Conservation (phyloP, 2,329 filamentous ascomycete species). For the Fusarium odoratissimum region DNA sequence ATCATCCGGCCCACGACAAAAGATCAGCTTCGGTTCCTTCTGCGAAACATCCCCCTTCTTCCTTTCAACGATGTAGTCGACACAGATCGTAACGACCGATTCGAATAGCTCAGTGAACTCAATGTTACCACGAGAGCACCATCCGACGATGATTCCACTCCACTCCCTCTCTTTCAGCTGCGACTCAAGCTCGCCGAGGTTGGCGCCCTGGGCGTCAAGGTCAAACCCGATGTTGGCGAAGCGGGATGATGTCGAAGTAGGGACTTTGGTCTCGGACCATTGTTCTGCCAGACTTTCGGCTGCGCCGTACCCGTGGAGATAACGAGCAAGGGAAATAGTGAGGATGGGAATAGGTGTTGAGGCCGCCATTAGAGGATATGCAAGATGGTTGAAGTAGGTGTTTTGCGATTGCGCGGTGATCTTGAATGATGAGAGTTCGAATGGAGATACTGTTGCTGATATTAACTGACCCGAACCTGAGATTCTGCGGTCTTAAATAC, state of each 20-base stretch:
- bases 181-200: background rate
- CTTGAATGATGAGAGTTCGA: too few species aligned
- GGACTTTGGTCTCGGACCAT: slow-evolving; percentile 8
- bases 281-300: background rate
- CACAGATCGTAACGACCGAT: background rate
- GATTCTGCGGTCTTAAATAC: background rate
- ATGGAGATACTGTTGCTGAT: too few species aligned
- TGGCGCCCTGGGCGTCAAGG: background rate
- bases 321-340: slow-evolving; percentile 5
- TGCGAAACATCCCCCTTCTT: background rate
- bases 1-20: slow-evolving; percentile 10
- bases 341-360: background rate
- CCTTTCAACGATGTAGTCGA: background rate
- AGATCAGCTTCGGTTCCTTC: slow-evolving; percentile 17
- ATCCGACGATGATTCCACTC: slow-evolving; percentile 6
- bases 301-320: slow-evolving; percentile 1
- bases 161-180: background rate
- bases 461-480: too few species aligned
- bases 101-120: slow-evolving; percentile 26
- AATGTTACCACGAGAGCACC: slow-evolving; percentile 6
- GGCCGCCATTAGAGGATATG: background rate
- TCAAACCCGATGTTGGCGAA: slow-evolving; percentile 19
- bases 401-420: too few species aligned
- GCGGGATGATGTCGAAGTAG: background rate
- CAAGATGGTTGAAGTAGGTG: accelerated